These are phyloP conservation scores for Aspergillus pseudoviridinutans DNA, from an alignment of 2,329 filamentous ascomycete genomes.

Conservation along the genomic window DNA sequence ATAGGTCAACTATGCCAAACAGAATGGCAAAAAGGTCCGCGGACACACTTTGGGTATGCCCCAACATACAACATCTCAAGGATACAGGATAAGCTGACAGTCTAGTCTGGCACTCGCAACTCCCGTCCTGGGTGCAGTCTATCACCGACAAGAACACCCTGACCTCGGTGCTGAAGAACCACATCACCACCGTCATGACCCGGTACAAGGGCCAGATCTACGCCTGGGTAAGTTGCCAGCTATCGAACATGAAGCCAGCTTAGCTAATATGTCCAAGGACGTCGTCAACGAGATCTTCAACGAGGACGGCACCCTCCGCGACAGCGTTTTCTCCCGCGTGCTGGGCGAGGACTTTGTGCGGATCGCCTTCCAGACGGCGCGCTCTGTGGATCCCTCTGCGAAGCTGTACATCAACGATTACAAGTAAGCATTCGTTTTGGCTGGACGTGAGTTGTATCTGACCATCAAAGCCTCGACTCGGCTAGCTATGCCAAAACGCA, in stretches of 20 bases:
- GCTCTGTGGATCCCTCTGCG: conserved; percentile 60
- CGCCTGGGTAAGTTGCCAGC: conserved; percentile 26
- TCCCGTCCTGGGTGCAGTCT: conserved; percentile 41
- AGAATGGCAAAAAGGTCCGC: conserved; percentile 47
- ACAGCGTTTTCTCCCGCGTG: conserved; percentile 62
- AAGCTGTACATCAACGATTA: conserved; percentile 74
- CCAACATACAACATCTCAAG: conserved; percentile 21
- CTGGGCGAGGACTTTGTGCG: conserved; percentile 67
- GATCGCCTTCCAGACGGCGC: conserved; percentile 67
- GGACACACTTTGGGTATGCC: conserved; percentile 55
- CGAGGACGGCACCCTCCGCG: conserved; percentile 57
- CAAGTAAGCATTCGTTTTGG: conserved; percentile 31
- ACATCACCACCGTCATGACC: conserved; percentile 32
- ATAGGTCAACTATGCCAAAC: conserved; percentile 36
- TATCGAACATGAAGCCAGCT: too few relatives aligned
- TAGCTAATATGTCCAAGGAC: conserved; percentile 15
- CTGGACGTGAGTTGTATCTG: neutral
- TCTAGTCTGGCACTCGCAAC: conserved; percentile 36
- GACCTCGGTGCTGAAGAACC: conserved; percentile 48
- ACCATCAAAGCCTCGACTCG: conserved; percentile 58
- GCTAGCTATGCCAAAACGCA: conserved; percentile 56
- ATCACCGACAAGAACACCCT: conserved; percentile 50
- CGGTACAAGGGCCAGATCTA: conserved; percentile 35
- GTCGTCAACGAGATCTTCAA: conserved; percentile 34
- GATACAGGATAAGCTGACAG: neutral